These are phyloP conservation scores for Lipomyces oligophaga DNA, from an alignment of 805 yeast genomes.

Conservation along the genomic window DNA sequence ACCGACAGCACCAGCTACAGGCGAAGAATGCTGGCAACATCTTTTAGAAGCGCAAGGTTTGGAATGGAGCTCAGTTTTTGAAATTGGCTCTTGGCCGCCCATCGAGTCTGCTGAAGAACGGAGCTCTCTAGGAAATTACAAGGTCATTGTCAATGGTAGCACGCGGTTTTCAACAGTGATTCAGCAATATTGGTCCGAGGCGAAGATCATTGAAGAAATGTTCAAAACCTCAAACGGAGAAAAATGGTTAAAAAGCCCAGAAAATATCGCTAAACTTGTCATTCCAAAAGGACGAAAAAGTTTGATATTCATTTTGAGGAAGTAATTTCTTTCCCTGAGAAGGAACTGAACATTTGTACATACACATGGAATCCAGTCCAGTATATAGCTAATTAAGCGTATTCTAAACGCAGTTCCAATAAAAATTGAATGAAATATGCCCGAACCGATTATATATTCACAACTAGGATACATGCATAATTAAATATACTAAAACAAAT, in stretches of 20 bases:
- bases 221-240: slow-evolving; percentile 39
- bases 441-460: slow-evolving; percentile 17
- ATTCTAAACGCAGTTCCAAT: neutral
- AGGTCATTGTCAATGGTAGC: slow-evolving; percentile 72
- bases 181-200: slow-evolving; percentile 32
- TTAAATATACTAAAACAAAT: slow-evolving; percentile 17
- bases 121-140: slow-evolving; percentile 32
- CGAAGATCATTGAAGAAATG: slow-evolving; percentile 41
- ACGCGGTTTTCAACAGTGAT: slow-evolving; percentile 44
- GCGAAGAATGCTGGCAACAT: slow-evolving; percentile 77
- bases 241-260: slow-evolving; percentile 36
- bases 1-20: slow-evolving; percentile 76
- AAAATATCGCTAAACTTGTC: slow-evolving; percentile 51
- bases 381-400: neutral
- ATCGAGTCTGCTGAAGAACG: slow-evolving; percentile 32
- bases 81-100: slow-evolving; percentile 61
- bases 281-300: slow-evolving; percentile 33
- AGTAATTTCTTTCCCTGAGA: neutral
- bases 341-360: too few relatives aligned
- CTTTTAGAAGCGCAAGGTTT: slow-evolving; percentile 34
- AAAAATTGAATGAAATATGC: neutral
- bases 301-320: slow-evolving; percentile 26
- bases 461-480: slow-evolving; percentile 24
- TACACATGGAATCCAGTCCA: neutral
- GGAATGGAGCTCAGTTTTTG: slow-evolving; percentile 50